Evolutionary conservation across 169 alveolate genomes (phyloP).

Genomic region (Theileria annulata): DNA sequence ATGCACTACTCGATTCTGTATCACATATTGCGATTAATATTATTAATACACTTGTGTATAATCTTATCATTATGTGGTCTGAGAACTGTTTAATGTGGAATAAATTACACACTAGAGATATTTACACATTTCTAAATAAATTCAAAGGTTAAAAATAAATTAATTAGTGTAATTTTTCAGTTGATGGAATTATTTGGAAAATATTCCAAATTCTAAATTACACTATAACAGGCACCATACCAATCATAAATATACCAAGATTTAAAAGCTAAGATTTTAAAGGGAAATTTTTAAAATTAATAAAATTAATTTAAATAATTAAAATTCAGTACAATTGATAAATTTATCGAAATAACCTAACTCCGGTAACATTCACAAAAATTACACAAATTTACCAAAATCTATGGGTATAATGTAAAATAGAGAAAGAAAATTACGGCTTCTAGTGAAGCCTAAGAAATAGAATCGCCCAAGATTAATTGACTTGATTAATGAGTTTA

Average conservation of each 20-base stretch:
- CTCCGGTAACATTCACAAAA: background rate
- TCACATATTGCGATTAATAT: background rate
- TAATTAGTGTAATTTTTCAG: too few species aligned
- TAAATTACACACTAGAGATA: background rate
- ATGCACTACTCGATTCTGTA: background rate
- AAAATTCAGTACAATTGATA: background rate
- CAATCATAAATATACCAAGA: background rate
- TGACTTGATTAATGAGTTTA: constrained; percentile 43
- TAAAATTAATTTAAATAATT: too few species aligned
- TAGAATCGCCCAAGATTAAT: constrained; percentile 43
- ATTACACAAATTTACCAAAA: background rate
- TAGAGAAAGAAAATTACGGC: constrained; percentile 39
- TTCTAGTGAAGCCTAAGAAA: constrained; percentile 76
- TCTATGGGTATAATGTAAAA: background rate
- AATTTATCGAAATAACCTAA: too few species aligned
- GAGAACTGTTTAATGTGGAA: too few species aligned
- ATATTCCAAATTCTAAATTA: background rate
- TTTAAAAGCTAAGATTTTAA: too few species aligned
- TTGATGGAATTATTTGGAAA: background rate
- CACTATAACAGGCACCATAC: background rate
- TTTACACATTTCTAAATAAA: background rate
- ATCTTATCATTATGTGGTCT: background rate
- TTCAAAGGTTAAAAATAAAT: background rate
- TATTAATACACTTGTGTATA: background rate
- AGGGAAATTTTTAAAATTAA: too few species aligned